A percentile compares a stretch with the other conserved stretches of the same genome.
phyloP scores from a whole-genome alignment of 2,329 filamentous ascomycete species.

The Metarhizium humberi region DNA sequence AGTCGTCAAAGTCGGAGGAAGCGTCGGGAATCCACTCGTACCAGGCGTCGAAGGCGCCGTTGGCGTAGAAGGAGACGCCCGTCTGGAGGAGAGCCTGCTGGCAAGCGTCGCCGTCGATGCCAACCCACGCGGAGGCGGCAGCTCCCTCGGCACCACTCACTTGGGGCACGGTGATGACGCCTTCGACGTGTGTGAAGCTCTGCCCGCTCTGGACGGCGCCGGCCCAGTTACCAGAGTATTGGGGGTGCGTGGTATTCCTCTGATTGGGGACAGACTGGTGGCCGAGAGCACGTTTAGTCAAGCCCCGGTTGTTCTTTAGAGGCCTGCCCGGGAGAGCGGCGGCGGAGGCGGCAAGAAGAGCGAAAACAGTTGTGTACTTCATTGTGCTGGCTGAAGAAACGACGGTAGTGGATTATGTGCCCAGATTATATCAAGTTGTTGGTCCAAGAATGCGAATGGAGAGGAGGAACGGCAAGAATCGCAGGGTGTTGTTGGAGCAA shows the following conservation, averaged over 20 bases:
- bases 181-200: constrained; percentile 17
- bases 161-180: constrained; percentile 19
- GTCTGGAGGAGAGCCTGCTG: constrained; percentile 30
- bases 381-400: neutral
- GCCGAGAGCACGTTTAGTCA: constrained; percentile 1
- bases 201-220: constrained; percentile 18
- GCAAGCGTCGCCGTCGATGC: constrained; percentile 37
- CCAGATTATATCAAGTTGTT: no score
- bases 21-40: constrained; percentile 37
- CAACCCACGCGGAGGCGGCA: constrained; percentile 31
- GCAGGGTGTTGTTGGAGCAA: no score
- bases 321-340: constrained; percentile 6
- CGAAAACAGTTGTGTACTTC: constrained; percentile 10
- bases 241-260: neutral
- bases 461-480: no score
- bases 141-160: constrained; percentile 10
- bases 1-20: constrained; percentile 27
- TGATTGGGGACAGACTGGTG: constrained; percentile 10
- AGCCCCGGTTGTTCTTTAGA: neutral
- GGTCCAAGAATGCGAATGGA: no score
- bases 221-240: constrained; percentile 10
- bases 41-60: constrained; percentile 32
- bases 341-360: constrained; percentile 8
- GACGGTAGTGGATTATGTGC: no score
- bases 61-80: constrained; percentile 28